These are phyloP conservation scores for Ophiostoma piceae DNA, from an alignment of 2,329 filamentous ascomycete genomes.

Conservation along the genomic window DNA sequence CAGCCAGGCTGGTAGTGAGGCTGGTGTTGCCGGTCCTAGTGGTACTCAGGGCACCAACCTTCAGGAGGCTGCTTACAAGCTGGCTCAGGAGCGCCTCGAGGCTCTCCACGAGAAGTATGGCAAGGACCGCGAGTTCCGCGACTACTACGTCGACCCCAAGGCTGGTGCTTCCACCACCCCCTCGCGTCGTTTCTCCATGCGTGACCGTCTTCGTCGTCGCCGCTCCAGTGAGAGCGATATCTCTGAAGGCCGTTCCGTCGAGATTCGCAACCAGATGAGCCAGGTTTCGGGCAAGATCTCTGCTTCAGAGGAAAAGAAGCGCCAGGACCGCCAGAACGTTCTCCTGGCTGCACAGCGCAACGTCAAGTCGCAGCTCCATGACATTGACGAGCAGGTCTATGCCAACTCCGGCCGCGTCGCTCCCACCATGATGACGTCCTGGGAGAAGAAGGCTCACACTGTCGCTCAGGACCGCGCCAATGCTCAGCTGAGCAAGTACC, in stretches of 20 bases:
- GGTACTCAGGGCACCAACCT: slow-evolving; percentile 51
- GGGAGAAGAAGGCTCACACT: slow-evolving; percentile 71
- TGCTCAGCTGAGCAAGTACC: slow-evolving; percentile 49
- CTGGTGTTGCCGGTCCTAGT: slow-evolving; percentile 34
- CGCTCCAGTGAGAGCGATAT: slow-evolving; percentile 58
- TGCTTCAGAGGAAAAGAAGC: slow-evolving; percentile 56
- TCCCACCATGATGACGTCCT: slow-evolving; percentile 64
- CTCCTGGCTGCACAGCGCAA: slow-evolving; percentile 78
- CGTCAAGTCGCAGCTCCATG: slow-evolving; percentile 70
- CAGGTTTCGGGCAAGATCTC: slow-evolving; percentile 47
- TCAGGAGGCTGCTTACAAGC: slow-evolving; percentile 80
- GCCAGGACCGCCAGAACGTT: slow-evolving; percentile 67
- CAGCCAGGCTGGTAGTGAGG: background rate
- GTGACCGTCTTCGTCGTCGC: slow-evolving; percentile 55
- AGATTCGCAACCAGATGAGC: slow-evolving; percentile 49
- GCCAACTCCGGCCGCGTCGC: slow-evolving; percentile 69
- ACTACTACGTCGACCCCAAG: slow-evolving; percentile 61
- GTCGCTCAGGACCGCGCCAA: slow-evolving; percentile 63
- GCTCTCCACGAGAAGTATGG: slow-evolving; percentile 70
- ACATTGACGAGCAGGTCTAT: slow-evolving; percentile 77
- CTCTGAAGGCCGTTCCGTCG: slow-evolving; percentile 62
- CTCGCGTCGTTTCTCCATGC: slow-evolving; percentile 45
- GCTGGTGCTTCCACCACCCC: slow-evolving; percentile 29
- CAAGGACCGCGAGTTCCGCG: slow-evolving; percentile 59
- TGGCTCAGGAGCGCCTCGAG: slow-evolving; percentile 76